Evolutionary conservation across 1,139 yeast genomes (phyloP), one percentile per base, ranked within the genome.

Genomic region (Candida albicans): DNA sequence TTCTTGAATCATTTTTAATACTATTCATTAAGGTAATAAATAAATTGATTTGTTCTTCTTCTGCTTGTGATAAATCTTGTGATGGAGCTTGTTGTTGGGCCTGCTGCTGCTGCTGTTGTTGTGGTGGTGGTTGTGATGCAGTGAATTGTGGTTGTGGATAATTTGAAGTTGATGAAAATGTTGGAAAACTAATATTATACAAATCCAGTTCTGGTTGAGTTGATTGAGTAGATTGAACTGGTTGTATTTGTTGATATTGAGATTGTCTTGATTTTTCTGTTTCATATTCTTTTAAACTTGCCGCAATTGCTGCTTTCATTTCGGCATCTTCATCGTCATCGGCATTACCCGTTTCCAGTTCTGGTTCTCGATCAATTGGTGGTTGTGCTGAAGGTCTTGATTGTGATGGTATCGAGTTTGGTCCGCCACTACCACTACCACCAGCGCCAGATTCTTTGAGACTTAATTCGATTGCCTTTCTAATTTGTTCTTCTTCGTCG

Each of bases 291-390:
- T 77, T 74, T 51, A 93, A 73, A 64, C 96, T 87, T 1, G 96
- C 97, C n/a, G 87, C 96, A 48, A 93, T 90, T 0, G 98, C 99
- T 1, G 95, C 96, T 59, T 83, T 87, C 82, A 93, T 77, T 35
- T 89, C 96, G 30, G 85, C 95, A 53, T 93, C 98, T 27, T 87
- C 88, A 8, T 85, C 95, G 2, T 82, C 87, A 12, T 32, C 13
- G 9, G n/a, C 24, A 32, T 22, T 24, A 13, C 10, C 31, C 43
- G 49, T 7, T 49, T 43, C 24, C 43, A 37, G 13, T 11, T 50
- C 26, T 30, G 37, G 42, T 8, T 48, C 35, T 33, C 29, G 30
- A 31, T 37, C 24, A n/a, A 51, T 42, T 12, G 53, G 51, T n/a
- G 52, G 43, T 22, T 45, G 48, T 12, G 53, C 43, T 8, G 57